Conservation (phyloP, 371 early-diverging fungal species). For the Haplosporangium sp. region DNA sequence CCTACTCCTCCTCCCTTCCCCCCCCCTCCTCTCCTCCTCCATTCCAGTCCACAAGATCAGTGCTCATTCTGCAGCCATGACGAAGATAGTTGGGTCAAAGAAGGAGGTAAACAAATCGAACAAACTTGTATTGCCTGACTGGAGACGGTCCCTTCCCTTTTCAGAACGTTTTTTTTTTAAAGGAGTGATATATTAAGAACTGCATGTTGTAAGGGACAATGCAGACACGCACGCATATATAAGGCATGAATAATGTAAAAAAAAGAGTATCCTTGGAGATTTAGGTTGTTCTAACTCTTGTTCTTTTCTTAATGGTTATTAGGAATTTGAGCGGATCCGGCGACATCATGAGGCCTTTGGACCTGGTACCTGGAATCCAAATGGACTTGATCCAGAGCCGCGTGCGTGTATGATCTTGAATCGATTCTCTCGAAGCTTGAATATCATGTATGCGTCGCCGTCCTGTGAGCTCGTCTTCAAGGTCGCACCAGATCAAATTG, state of each 20-base stretch:
- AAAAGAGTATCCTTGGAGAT: too few relatives aligned
- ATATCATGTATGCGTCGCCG: slow-evolving; percentile 48
- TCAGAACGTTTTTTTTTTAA: too few relatives aligned
- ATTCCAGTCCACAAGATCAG: slow-evolving; percentile 30
- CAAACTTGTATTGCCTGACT: background rate
- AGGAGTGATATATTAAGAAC: too few relatives aligned
- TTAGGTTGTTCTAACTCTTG: too few relatives aligned
- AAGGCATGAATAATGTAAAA: too few relatives aligned
- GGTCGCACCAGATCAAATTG: slow-evolving; percentile 18
- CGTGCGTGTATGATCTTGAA: slow-evolving; percentile 54
- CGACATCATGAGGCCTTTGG: slow-evolving; percentile 45
- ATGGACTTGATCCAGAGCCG: slow-evolving; percentile 39
- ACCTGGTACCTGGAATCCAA: slow-evolving; percentile 34
- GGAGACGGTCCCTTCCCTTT: too few relatives aligned
- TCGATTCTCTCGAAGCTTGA: slow-evolving; percentile 37
- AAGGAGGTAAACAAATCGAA: slow-evolving; percentile 13
- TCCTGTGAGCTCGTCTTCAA: slow-evolving; percentile 37
- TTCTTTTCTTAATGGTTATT: background rate
- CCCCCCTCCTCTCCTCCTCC: background rate
- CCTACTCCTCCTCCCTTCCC: background rate
- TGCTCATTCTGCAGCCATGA: slow-evolving; percentile 44
- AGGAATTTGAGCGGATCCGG: slow-evolving; percentile 46
- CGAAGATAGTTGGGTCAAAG: slow-evolving; percentile 30
- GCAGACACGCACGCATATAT: too few relatives aligned
- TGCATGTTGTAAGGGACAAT: too few relatives aligned